Evolutionary conservation across 306 rosid genomes (phyloP).

Genomic region (Medicago ruthenica): DNA sequence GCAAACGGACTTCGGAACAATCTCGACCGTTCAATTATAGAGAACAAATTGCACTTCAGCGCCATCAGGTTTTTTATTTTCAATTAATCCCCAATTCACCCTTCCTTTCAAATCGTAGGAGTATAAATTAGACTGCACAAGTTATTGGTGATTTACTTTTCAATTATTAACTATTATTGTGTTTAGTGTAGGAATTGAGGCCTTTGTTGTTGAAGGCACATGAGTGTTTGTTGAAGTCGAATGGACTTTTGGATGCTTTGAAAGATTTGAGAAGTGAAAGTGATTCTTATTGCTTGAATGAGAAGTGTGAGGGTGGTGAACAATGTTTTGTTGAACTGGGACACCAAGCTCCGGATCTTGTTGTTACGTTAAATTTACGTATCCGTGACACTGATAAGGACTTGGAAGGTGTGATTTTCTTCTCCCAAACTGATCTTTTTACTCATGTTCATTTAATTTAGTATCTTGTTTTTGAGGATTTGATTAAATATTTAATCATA

Average conservation of each 20-base stretch:
- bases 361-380: conserved; percentile 59
- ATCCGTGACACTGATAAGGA: conserved; percentile 7
- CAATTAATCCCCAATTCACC: not conserved
- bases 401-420: conserved; percentile 55
- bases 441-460: not conserved
- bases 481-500: not conserved
- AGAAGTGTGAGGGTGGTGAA: conserved; percentile 34
- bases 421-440: not conserved
- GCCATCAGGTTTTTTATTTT: conserved; percentile 64
- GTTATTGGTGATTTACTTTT: too few relatives aligned
- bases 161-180: not conserved
- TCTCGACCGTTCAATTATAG: conserved; percentile 65
- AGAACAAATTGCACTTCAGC: conserved; percentile 72
- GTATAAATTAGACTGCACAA: too few relatives aligned
- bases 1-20: conserved; percentile 59
- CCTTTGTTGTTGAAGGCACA: conserved; percentile 70
- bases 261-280: conserved; percentile 55
- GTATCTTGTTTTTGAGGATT: not conserved
- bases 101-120: too few relatives aligned
- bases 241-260: conserved; percentile 59
- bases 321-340: conserved; percentile 66
- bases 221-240: conserved; percentile 58
- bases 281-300: conserved; percentile 39
- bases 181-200: conserved; percentile 65
- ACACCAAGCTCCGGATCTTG: conserved; percentile 63